These are phyloP conservation scores for Chaetomiaceae sp. DNA, from an alignment of 2,329 filamentous ascomycete species.

Conservation along the genomic window DNA sequence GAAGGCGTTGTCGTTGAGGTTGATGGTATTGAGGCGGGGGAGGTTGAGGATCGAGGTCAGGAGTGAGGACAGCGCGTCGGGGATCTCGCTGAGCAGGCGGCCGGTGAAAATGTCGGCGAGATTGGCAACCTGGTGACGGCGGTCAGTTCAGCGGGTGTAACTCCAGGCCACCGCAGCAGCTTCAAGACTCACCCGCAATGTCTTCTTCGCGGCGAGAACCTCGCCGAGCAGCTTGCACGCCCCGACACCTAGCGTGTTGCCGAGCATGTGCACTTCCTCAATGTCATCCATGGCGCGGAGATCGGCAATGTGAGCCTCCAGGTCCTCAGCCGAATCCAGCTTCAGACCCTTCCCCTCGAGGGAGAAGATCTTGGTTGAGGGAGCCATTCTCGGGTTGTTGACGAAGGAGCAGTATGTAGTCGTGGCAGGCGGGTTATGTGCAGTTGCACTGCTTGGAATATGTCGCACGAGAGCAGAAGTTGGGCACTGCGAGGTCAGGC, in stretches of 20 bases:
- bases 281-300: slow-evolving; percentile 66
- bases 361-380: slow-evolving; percentile 66
- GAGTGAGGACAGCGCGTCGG: slow-evolving; percentile 76
- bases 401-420: slow-evolving; percentile 18
- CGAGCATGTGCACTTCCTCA: slow-evolving; percentile 78
- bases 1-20: slow-evolving; percentile 97
- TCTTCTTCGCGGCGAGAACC: slow-evolving; percentile 78
- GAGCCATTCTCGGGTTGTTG: slow-evolving; percentile 35
- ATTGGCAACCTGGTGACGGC: slow-evolving; percentile 59
- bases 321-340: slow-evolving; percentile 80
- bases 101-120: slow-evolving; percentile 97
- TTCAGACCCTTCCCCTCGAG: slow-evolving; percentile 89
- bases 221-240: slow-evolving; percentile 81
- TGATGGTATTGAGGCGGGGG: slow-evolving; percentile 80
- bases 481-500: slow-evolving; percentile 7
- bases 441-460: slow-evolving; percentile 6
- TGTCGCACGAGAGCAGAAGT: slow-evolving; percentile 2
- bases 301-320: slow-evolving; percentile 74
- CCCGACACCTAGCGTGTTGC: slow-evolving; percentile 87
- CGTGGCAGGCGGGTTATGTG: not conserved
- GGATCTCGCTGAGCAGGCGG: slow-evolving; percentile 88
- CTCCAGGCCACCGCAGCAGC: not conserved
- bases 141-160: not conserved
- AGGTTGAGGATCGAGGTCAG: slow-evolving; percentile 82
- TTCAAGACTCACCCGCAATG: slow-evolving; percentile 53